These are phyloP conservation scores for Zasmidium citrigriseum DNA, from an alignment of 2,329 filamentous ascomycete genomes.

Conservation along the genomic window DNA sequence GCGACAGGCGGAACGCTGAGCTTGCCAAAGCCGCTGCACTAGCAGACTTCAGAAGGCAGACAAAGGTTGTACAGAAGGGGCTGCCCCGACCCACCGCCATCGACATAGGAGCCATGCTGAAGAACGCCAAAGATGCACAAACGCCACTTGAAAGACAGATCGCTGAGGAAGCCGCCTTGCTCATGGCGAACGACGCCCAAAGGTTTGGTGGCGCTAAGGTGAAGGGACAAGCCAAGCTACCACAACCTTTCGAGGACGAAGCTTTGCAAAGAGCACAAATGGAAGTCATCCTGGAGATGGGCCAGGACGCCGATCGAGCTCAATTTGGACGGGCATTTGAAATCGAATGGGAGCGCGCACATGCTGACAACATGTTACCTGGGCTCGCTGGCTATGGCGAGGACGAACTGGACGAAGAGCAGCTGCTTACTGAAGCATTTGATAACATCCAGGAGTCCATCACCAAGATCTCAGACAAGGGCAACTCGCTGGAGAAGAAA, in stretches of 20 bases:
- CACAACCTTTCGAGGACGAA: slow-evolving; percentile 70
- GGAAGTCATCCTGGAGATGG: slow-evolving; percentile 70
- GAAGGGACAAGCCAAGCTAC: slow-evolving; percentile 58
- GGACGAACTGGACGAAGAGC: slow-evolving; percentile 69
- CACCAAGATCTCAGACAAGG: slow-evolving; percentile 71
- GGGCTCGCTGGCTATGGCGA: slow-evolving; percentile 77
- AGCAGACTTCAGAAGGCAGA: slow-evolving; percentile 77
- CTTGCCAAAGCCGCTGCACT: slow-evolving; percentile 64
- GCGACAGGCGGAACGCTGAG: slow-evolving; percentile 69
- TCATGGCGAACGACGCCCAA: slow-evolving; percentile 80
- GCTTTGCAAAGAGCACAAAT: slow-evolving; percentile 73
- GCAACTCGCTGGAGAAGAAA: slow-evolving; percentile 91
- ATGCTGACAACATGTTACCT: slow-evolving; percentile 59
- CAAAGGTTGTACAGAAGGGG: slow-evolving; percentile 84
- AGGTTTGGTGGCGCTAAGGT: slow-evolving; percentile 72
- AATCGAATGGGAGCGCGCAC: slow-evolving; percentile 50
- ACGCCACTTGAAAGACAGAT: slow-evolving; percentile 71
- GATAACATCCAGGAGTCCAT: slow-evolving; percentile 74
- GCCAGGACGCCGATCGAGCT: slow-evolving; percentile 45
- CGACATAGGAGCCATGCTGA: slow-evolving; percentile 69
- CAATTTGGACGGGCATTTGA: slow-evolving; percentile 49
- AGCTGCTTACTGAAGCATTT: slow-evolving; percentile 70
- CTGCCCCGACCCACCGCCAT: slow-evolving; percentile 76
- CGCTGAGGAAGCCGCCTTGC: slow-evolving; percentile 71
- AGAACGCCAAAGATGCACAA: slow-evolving; percentile 59